Conservation (phyloP, 139 green algal species). For the Coelastrella sp. region DNA sequence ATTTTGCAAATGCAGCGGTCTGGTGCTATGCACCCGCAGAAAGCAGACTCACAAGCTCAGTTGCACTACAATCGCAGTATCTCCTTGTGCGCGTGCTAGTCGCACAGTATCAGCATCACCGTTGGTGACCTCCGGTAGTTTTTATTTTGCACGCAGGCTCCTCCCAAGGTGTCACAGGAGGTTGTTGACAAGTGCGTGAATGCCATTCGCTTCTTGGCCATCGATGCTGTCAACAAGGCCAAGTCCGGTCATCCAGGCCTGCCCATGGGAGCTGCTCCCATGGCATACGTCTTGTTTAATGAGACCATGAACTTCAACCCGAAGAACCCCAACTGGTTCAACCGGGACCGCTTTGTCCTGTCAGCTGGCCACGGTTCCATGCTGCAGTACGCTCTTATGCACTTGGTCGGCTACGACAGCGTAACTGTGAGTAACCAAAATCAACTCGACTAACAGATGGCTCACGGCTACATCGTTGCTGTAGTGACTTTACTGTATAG, state of each 20-base stretch:
- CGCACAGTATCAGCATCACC: too few species aligned
- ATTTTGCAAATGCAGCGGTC: neutral
- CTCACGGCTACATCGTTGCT: too few species aligned
- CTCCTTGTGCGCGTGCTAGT: neutral
- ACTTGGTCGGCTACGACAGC: slow-evolving; percentile 94
- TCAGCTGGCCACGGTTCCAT: slow-evolving; percentile 99
- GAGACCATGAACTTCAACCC: slow-evolving; percentile 97
- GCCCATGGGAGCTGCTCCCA: slow-evolving; percentile 95
- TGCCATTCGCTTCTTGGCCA: slow-evolving; percentile 92
- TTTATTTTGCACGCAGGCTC: neutral
- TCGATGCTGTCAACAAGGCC: slow-evolving; percentile 80
- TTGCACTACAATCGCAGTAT: neutral
- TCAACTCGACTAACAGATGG: too few species aligned
- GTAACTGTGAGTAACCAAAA: slow-evolving; percentile 73
- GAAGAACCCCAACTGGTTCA: slow-evolving; percentile 94
- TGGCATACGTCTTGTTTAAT: slow-evolving; percentile 97
- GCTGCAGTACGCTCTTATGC: slow-evolving; percentile 98
- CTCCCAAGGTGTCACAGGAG: slow-evolving; percentile 22
- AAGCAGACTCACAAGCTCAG: neutral
- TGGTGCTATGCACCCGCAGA: too few species aligned
- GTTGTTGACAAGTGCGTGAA: slow-evolving; percentile 67
- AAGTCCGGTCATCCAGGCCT: slow-evolving; percentile 95
- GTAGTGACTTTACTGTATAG: too few species aligned
- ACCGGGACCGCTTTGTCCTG: slow-evolving; percentile 99
- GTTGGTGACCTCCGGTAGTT: neutral